Base-by-base conservation (phyloP, 1,139 yeast species). In the Zhuliangozyma blackwelliae region DNA sequence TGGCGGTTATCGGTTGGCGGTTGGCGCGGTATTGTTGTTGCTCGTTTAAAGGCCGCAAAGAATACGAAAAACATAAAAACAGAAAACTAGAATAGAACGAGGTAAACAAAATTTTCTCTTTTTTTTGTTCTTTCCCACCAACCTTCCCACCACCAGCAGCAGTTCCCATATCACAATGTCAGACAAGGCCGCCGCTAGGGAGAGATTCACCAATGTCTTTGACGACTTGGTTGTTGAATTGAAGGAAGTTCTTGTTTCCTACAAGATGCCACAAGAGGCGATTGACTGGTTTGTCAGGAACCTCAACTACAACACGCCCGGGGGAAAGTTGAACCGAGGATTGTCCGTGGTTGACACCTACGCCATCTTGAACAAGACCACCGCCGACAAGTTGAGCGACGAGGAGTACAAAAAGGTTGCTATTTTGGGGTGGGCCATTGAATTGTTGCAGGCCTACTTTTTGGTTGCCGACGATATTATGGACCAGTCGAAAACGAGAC, bases 381-480 rank as follows among this genome's bases (percentile, higher is more conserved):
- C 75, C 1, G 57, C 68, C 36, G 76, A 72, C n/a, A 87, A 81
- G 39, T 72, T 92, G 43, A 51, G 71, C 12, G 73, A 62, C 25
- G 83, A 68, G 29, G 92, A 88, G 54, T 92, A 89, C 70, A 79
- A 78, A 61, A 82, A 81, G 55, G 88, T 88, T 32, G 95, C 97
- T 10, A 68, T 90, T 38, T 75, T 94, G 50, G 99, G 99, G 16
- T 94, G 98, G 98, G 76, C 90, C 50, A 81, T 94, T 51, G 99
- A 94, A 66, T 74, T 92, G 51, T 74, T 92, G 52, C 99, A 94
- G 66, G 98, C 97, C 2, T 92, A 88, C 63, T 94, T 94, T 71
- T 75, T 94, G 52, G 97, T 94, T 37, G 95, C 97, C 27, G 99
- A 94, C 61, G 99, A 94, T 62, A 94, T 94, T 78, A 94, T 94